Conservation (phyloP, 2,329 filamentous ascomycete species). For the Hypoxylon sp. region DNA sequence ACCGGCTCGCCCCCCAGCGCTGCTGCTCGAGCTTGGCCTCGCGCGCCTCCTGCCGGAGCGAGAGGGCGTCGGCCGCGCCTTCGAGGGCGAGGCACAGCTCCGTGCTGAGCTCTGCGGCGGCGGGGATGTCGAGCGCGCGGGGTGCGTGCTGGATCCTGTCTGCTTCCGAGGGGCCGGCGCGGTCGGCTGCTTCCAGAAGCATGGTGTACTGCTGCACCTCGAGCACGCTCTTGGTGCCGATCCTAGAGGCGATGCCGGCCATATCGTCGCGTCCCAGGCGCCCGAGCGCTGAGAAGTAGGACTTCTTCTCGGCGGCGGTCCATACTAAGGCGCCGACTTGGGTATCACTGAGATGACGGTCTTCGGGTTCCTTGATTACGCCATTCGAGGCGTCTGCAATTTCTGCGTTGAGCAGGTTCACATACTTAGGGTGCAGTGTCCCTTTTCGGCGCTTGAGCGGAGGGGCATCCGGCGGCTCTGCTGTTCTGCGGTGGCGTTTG, state of each 20-base stretch:
- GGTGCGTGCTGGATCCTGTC: constrained; percentile 51
- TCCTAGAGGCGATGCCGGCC: constrained; percentile 68
- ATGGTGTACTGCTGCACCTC: constrained; percentile 79
- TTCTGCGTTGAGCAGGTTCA: constrained; percentile 66
- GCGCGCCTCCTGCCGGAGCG: constrained; percentile 70
- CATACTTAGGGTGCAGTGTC: constrained; percentile 59
- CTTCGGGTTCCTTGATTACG: constrained; percentile 49
- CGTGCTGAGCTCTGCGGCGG: constrained; percentile 77
- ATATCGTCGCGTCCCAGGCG: constrained; percentile 73
- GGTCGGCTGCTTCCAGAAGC: constrained; percentile 66
- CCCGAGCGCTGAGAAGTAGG: constrained; percentile 74
- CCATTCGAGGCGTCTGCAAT: constrained; percentile 64
- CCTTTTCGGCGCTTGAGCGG: constrained; percentile 61
- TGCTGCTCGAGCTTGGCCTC: constrained; percentile 70
- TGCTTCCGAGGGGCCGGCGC: constrained; percentile 54
- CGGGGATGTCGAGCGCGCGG: constrained; percentile 69
- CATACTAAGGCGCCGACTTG: constrained; percentile 79
- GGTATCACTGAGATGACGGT: constrained; percentile 53
- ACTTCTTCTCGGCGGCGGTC: constrained; percentile 76
- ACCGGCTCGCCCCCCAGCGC: constrained; percentile 69
- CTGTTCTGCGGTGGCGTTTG: constrained; percentile 34
- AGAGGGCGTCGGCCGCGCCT: constrained; percentile 73
- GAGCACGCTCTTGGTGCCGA: constrained; percentile 77
- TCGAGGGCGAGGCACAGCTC: constrained; percentile 76
- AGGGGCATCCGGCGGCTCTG: constrained; percentile 44